Evolutionary conservation across 495 filamentous ascomycete species (phyloP), one percentile per base, ranked within the genome.

Genomic region (Cercophora samala): DNA sequence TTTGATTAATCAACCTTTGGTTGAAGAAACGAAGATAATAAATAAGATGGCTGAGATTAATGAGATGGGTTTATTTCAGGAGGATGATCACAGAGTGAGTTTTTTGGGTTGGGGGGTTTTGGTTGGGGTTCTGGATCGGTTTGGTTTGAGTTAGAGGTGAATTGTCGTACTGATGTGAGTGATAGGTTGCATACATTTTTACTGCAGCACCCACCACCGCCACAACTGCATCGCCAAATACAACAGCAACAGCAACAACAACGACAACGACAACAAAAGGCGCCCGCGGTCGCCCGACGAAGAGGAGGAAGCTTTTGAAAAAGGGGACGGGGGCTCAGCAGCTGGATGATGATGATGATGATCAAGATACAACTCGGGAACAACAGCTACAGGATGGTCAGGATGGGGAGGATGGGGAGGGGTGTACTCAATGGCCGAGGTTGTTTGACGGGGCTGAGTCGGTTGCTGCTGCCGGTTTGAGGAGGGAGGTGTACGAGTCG

Each of bases 181-280:
- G 15, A 2, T 67, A 93, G 90, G 85, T 83, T 42, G 87, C 90
- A 62, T 93, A 91, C 74, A 79, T 93, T 68, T 93, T 91, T 75
- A 82, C 25, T 29, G 21, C 58, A 61, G 5, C 60, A 17, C 23
- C 25, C 29, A 83, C 53, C 85, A 87, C 17, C 75, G 78, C 59
- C 78, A 81, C 65, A 62, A 65, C 21, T 46, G 59, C 52, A 72
- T 71, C 54, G 66, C 67, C 29, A 64, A 21, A 58, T 72, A 58
- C 79, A 80, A 37, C 21, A 51, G 22, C 61, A 22, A 3, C 23
- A 63, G 3, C n/a, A n/a, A n/a, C n/a, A n/a, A n/a, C n/a, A n/a
- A n/a, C n/a, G n/a, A n/a, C n/a, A n/a, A n/a, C n/a, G n/a, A 37
- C 21, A 51, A 24, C 61, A 22, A 3, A 37, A 63, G 3, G 3